phyloP scores from a whole-genome alignment of 768 basidiomycete species.

The Tulasnella sp. region DNA sequence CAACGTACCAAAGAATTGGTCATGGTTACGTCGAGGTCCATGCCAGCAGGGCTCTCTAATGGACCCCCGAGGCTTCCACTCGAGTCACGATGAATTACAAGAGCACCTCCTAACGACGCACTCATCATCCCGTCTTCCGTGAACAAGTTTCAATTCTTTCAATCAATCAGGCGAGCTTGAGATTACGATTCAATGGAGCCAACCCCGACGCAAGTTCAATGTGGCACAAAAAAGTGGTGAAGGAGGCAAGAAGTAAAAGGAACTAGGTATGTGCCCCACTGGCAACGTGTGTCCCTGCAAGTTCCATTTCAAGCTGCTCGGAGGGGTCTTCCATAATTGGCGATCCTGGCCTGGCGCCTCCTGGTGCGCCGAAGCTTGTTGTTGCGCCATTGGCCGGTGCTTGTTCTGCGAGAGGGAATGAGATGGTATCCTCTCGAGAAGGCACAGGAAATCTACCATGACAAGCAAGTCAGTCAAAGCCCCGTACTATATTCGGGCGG shows the following conservation, averaged over 20 bases:
- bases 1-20: not conserved
- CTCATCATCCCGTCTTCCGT: slow-evolving; percentile 12
- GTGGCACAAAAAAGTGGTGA: not conserved
- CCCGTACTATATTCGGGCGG: slow-evolving; percentile 1
- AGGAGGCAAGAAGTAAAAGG: not conserved
- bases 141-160: slow-evolving; percentile 4
- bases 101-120: not conserved
- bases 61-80: slow-evolving; percentile 12
- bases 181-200: not conserved
- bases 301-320: slow-evolving; percentile 74
- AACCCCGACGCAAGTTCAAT: not conserved
- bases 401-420: slow-evolving; percentile 60
- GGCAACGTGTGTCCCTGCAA: slow-evolving; percentile 41
- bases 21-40: slow-evolving; percentile 21
- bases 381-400: slow-evolving; percentile 58
- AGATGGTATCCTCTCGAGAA: slow-evolving; percentile 69
- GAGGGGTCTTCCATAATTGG: slow-evolving; percentile 81
- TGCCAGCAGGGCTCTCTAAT: slow-evolving; percentile 18
- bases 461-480: not conserved
- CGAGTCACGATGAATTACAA: slow-evolving; percentile 8
- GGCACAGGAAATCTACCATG: slow-evolving; percentile 64
- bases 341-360: slow-evolving; percentile 12
- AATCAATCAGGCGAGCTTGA: not conserved
- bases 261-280: slow-evolving; percentile 3
- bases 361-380: slow-evolving; percentile 50